Conservation (phyloP, 257 asterid genomes). For the Petunia secreta region DNA sequence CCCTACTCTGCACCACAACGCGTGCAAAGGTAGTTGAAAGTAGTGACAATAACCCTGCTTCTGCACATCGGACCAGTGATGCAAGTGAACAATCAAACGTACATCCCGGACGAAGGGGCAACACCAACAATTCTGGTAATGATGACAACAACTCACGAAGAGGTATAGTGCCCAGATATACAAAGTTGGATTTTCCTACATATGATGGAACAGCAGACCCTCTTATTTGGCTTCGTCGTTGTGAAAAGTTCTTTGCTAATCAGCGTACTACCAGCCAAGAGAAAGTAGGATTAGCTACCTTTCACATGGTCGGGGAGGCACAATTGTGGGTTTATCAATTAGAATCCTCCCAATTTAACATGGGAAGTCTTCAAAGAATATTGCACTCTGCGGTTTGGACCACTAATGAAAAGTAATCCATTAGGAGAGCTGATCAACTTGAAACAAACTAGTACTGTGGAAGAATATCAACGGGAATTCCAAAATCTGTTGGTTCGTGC, state of each 20-base stretch:
- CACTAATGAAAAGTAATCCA: neutral
- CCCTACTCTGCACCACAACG: too few species aligned
- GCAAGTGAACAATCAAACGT: too few species aligned
- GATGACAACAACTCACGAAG: too few species aligned
- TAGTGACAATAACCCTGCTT: too few species aligned
- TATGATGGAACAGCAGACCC: neutral
- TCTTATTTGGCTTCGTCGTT: neutral
- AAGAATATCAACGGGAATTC: neutral
- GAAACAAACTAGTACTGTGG: neutral
- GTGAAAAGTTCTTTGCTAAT: neutral
- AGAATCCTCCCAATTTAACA: neutral
- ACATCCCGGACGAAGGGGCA: too few species aligned
- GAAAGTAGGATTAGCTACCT: neutral
- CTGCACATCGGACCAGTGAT: too few species aligned
- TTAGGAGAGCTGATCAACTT: neutral
- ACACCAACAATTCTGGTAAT: too few species aligned
- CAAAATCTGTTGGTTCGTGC: neutral
- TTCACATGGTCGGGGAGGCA: neutral
- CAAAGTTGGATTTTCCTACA: neutral
- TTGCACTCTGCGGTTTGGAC: neutral
- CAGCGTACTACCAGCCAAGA: neutral
- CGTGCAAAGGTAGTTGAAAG: too few species aligned
- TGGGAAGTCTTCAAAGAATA: neutral
- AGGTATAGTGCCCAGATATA: neutral
- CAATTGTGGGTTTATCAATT: neutral